phyloP scores from a whole-genome alignment of 2,329 filamentous ascomycete genomes.

The Davidsoniella eucalypti region DNA sequence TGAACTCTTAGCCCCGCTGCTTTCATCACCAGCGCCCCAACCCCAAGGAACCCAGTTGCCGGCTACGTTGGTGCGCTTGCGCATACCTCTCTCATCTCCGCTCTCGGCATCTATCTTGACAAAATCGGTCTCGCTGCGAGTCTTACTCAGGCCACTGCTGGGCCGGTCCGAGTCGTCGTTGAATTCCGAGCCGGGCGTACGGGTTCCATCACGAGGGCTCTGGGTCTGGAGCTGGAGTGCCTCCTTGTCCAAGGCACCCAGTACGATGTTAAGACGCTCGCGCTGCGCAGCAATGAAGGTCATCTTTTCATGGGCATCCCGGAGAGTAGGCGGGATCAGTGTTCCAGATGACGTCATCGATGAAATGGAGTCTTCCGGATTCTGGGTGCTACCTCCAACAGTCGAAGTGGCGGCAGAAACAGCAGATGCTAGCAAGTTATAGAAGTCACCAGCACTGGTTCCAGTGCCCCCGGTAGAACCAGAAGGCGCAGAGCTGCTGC shows the following conservation, averaged over 20 bases:
- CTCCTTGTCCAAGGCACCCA: constrained; percentile 66
- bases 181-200: constrained; percentile 3
- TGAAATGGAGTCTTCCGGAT: constrained; percentile 1
- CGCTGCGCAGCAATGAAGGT: constrained; percentile 64
- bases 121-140: constrained; percentile 74
- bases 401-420: constrained; percentile 34
- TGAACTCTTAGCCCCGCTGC: constrained; percentile 21
- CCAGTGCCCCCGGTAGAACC: constrained; percentile 21
- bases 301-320: constrained; percentile 47
- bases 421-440: constrained; percentile 58
- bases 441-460: constrained; percentile 47
- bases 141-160: constrained; percentile 51
- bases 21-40: constrained; percentile 19
- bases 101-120: constrained; percentile 73
- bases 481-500: constrained; percentile 21
- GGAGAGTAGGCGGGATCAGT: constrained; percentile 55
- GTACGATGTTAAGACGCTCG: constrained; percentile 56
- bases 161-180: constrained; percentile 22
- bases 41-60: constrained; percentile 33
- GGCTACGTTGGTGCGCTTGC: constrained; percentile 19
- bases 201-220: constrained; percentile 13
- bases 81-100: constrained; percentile 35
- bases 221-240: constrained; percentile 41
- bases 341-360: constrained; percentile 19
- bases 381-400: constrained; percentile 19